Evolutionary conservation across 2,329 filamentous ascomycete genomes (phyloP).

Genomic region (Curvularia sp.): DNA sequence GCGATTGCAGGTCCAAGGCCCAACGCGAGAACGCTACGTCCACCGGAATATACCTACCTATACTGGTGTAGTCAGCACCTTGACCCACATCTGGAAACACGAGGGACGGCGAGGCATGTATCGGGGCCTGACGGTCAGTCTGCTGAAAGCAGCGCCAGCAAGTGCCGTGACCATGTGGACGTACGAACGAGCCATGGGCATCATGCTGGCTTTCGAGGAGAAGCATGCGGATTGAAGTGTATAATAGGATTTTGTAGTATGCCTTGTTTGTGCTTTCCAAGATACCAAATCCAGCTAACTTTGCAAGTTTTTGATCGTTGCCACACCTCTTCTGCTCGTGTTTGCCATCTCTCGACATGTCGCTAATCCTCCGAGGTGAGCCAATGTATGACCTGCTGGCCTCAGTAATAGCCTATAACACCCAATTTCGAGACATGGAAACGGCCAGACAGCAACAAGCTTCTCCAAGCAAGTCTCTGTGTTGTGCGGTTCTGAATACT

Average conservation of each 20-base stretch:
- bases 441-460: neutral
- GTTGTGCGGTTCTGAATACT: neutral
- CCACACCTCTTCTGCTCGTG: neutral
- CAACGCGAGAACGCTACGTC: constrained; percentile 78
- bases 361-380: neutral
- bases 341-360: neutral
- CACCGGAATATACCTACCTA: constrained; percentile 91
- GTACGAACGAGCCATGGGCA: constrained; percentile 77
- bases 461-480: neutral
- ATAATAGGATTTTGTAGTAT: neutral
- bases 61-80: constrained; percentile 67
- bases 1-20: constrained; percentile 92
- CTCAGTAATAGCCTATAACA: no score
- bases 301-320: neutral
- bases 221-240: constrained; percentile 13
- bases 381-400: no score
- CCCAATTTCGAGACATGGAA: neutral
- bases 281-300: constrained; percentile 3
- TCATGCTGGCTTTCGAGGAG: constrained; percentile 56
- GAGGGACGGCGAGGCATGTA: constrained; percentile 87
- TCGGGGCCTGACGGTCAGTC: constrained; percentile 83
- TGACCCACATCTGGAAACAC: constrained; percentile 70
- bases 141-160: constrained; percentile 92
- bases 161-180: constrained; percentile 95
- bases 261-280: neutral